Base-by-base conservation (phyloP, 2,329 filamentous ascomycete genomes). In the Trichoderma sp. region DNA sequence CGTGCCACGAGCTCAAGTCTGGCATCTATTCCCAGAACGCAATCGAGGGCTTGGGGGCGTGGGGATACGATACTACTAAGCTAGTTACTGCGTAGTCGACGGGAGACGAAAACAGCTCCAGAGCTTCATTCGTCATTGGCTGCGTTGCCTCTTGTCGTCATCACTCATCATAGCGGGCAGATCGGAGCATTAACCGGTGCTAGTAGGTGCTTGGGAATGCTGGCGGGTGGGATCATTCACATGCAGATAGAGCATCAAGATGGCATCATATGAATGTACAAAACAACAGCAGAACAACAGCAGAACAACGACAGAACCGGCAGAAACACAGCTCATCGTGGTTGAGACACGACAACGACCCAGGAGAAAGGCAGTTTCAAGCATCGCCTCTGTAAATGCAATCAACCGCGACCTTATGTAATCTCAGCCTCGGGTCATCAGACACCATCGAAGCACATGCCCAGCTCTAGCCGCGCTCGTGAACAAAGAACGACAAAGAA, bases 131-230 rank as follows among this genome's bases (percentile, higher is more conserved):
- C 45, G 59, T 63, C 59, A 63, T 48, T 64, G 60, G 50, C 59
- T 19, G 22, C 35, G 27, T 4, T 29, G 10, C 19, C 6, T 57
- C 63, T 48, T 65, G 53, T 65, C 63, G 63, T 65, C 63, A 65
- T 65, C 63, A 13, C 52, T 65, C 63, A 65, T 65, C 63, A 65
- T 65, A 57, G 52, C 32, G 37, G 52, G 37, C 52, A 45, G 63
- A 56, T 56, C 34, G 58, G n/a, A 22, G 22, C 27, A 50, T 63
- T 34, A 25, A 63, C 12, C 4, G 12, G 29, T 25, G 15, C 42
- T 54, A 32, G 48, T n/a, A 7, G 10, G 34, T 45, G 12, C n/a
- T 54, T 42, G 48, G 48, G 50, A 34, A 54, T 53, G 35, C 13
- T 54, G 35, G 42, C 19, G 42, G 42, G 42, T 48, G 42, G 42